These are phyloP conservation scores for Kuraishia hungarica DNA, from an alignment of 805 yeast species.

Conservation along the genomic window DNA sequence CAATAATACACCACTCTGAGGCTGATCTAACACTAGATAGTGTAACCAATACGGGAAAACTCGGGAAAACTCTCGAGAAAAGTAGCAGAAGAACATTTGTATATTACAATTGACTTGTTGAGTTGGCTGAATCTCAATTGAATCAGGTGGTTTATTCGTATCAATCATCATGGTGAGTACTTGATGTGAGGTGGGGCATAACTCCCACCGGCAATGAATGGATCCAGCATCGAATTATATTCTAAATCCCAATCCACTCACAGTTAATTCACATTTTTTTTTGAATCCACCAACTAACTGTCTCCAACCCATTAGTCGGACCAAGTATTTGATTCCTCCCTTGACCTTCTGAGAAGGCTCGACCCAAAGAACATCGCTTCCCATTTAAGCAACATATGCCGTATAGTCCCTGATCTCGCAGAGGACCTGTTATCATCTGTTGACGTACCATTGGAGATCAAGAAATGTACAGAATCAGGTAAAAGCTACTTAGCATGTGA, in stretches of 20 bases:
- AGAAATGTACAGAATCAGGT: constrained; percentile 43
- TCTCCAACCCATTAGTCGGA: constrained; percentile 19
- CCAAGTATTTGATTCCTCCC: constrained; percentile 64
- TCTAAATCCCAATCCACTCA: too few species aligned
- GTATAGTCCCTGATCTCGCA: constrained; percentile 59
- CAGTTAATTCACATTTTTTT: too few species aligned
- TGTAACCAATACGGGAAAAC: too few species aligned
- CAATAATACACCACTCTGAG: too few species aligned
- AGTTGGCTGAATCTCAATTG: too few species aligned
- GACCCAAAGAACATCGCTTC: constrained; percentile 53
- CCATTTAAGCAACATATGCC: constrained; percentile 38
- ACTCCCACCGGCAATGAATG: constrained; percentile 13
- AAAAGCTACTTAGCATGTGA: constrained; percentile 81
- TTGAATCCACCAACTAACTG: not conserved
- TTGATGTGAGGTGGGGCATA: not conserved
- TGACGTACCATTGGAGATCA: constrained; percentile 68
- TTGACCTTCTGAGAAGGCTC: constrained; percentile 68
- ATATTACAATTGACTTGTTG: too few species aligned
- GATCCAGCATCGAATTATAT: not conserved
- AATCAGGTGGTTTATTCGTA: too few species aligned
- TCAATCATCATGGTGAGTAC: not conserved
- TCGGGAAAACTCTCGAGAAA: too few species aligned
- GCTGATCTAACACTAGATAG: too few species aligned
- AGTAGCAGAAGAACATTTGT: too few species aligned
- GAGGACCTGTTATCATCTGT: constrained; percentile 83